Evolutionary conservation across 495 filamentous ascomycete species (phyloP), one percentile per base, ranked within the genome.

Genomic region (Neurospora terricola): DNA sequence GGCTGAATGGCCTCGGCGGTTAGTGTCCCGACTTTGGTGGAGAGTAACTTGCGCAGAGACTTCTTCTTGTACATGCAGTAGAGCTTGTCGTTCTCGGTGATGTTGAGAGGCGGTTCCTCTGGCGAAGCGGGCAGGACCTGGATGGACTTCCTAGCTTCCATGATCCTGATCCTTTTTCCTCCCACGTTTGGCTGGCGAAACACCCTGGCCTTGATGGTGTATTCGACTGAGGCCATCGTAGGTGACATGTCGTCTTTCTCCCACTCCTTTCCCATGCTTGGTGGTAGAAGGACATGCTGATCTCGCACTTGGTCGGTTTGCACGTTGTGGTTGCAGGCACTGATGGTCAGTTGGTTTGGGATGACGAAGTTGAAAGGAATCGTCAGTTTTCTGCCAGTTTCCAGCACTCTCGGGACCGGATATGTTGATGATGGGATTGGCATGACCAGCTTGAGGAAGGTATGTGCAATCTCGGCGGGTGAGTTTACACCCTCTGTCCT

Each of bases 351-450:
- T 12, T 89, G 88, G 38, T 88, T 86, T 1, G 96, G 96, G 14
- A 98, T 88, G 43, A 93, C 91, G 77, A 99, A 99, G 73, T 89
- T 90, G 82, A 98, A 99, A 2, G 93, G 92, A 71, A 97, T 90
- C 16, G 80, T 89, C 79, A 94, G 93, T 36, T 83, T 87, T 69
- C 83, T 83, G 4, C 89, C 92, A 3, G 88, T 85, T 79, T 92
- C 88, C 14, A 94, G 81, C 27, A 94, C 83, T 9, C 91, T 84
- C 21, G 92, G 89, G 14, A 87, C 84, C 0, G 94, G 94, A 75
- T 94, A 93, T 3, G 84, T 82, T 3, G 87, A 81, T 12, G 91
- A 86, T 42, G 89, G 83, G 16, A 95, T 88, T 5, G 96, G 96
- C 84, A 97, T 95, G 59, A 84, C 84, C 74, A 98, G 85, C 79